Evolutionary conservation across 345 rosid genomes (phyloP).

Genomic region (Euphorbia peplus): DNA sequence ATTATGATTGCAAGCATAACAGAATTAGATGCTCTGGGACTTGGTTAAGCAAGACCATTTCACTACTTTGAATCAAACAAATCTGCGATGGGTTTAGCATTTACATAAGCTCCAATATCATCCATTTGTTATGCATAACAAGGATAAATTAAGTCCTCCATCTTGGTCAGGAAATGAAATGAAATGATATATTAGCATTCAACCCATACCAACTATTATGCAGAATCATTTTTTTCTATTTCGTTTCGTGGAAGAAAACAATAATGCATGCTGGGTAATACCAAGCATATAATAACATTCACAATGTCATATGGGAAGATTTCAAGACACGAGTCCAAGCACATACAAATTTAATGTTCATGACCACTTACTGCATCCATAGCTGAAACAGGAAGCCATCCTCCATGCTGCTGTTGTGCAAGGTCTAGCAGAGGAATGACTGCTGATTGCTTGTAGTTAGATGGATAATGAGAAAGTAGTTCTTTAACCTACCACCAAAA

Average conservation of each 20-base stretch:
- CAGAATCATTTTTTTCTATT: background rate
- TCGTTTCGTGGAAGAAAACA: background rate
- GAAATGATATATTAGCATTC: background rate
- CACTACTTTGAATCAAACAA: background rate
- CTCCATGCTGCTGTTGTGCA: conserved; percentile 99
- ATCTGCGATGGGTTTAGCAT: background rate
- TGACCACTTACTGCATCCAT: conserved; percentile 76
- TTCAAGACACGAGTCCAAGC: background rate
- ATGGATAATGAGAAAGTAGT: conserved; percentile 90
- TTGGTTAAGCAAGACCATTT: background rate
- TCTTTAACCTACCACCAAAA: conserved; percentile 61
- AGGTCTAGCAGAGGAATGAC: conserved; percentile 96
- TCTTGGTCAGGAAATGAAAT: background rate
- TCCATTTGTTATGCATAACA: background rate
- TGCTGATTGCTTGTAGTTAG: conserved; percentile 98
- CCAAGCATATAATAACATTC: background rate
- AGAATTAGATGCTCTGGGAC: background rate
- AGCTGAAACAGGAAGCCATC: conserved; percentile 99
- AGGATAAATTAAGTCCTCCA: background rate
- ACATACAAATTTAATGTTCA: background rate
- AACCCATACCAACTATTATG: background rate
- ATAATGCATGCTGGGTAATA: background rate
- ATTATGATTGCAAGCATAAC: background rate
- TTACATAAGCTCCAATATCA: background rate
- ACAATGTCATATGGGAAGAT: background rate